A percentile compares a stretch with the other conserved stretches of the same genome.
Evolutionary conservation across 257 asterid species (phyloP).

Genomic region (Nicotiana attenuata): DNA sequence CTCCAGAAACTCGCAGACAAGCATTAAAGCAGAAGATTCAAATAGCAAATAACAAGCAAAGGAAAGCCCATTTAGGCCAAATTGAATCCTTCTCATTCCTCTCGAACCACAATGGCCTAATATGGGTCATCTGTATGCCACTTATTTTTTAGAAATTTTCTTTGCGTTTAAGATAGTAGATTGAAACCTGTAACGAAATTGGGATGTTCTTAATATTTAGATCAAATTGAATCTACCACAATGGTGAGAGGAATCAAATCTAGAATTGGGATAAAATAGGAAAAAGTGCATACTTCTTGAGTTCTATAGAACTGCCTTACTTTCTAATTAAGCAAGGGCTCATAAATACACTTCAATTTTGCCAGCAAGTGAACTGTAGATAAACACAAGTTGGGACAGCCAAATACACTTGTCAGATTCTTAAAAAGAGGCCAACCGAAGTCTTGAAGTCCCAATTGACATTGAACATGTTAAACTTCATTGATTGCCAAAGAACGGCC

Average conservation of each 20-base stretch:
- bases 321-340: not conserved
- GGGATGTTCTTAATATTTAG: not conserved
- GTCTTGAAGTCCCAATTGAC: not conserved
- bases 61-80: not conserved
- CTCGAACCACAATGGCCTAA: not conserved
- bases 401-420: not conserved
- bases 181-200: not conserved
- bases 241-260: not conserved
- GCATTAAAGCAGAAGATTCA: not conserved
- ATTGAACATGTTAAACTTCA: not conserved
- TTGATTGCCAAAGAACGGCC: not conserved
- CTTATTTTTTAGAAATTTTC: not conserved
- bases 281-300: not conserved
- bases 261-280: not conserved
- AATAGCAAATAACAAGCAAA: not conserved
- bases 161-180: not conserved
- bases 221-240: not conserved
- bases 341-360: not conserved
- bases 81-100: not conserved
- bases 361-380: not conserved
- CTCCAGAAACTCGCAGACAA: not conserved
- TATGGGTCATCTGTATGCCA: not conserved
- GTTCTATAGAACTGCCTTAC: not conserved
- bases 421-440: not conserved
- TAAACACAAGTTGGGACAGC: not conserved